phyloP scores from a whole-genome alignment of 192 early-diverging fungal species.

The Backusella psychrophila region DNA sequence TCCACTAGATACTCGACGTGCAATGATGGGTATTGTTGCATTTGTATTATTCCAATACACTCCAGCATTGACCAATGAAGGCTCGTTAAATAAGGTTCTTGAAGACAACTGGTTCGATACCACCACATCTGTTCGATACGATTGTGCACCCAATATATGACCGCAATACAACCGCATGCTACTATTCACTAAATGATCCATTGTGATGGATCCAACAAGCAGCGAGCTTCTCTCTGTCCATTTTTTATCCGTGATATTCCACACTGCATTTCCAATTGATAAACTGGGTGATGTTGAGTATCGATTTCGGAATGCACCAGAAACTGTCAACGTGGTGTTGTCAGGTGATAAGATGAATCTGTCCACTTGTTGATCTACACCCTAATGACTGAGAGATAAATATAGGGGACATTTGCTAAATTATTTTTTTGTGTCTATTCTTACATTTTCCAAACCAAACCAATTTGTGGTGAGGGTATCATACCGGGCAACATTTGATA shows the following conservation, averaged over 20 bases:
- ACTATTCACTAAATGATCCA: neutral
- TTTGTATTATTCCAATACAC: neutral
- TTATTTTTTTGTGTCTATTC: too few species aligned
- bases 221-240: constrained; percentile 7
- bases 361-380: constrained; percentile 18
- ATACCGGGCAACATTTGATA: constrained; percentile 14
- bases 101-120: neutral
- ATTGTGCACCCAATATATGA: neutral
- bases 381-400: neutral
- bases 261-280: constrained; percentile 12
- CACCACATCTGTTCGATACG: neutral
- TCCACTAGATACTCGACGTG: neutral
- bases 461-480: neutral
- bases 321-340: neutral
- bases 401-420: neutral
- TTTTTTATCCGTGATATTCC: neutral
- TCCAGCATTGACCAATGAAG: neutral
- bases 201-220: neutral
- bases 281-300: neutral
- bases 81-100: neutral
- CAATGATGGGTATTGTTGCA: neutral
- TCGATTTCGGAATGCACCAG: neutral
- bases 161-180: neutral
- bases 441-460: constrained; percentile 7
- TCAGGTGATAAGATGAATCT: neutral